Evolutionary conservation across 768 basidiomycete species (phyloP).

Genomic region (Lactifluus rugatus): DNA sequence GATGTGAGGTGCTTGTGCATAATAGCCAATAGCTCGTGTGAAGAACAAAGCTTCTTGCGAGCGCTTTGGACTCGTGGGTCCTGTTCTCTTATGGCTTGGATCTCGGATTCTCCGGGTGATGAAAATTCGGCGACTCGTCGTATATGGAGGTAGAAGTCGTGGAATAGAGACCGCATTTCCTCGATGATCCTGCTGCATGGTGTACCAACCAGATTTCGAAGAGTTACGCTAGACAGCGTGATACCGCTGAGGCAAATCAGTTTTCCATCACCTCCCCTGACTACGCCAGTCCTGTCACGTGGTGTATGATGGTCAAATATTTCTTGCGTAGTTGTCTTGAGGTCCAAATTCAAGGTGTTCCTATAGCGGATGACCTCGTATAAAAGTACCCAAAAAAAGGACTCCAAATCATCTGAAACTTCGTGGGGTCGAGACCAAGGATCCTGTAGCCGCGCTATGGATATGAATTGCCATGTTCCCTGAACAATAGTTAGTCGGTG

Average conservation of each 20-base stretch:
- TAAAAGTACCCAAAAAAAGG: no score
- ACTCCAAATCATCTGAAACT: no score
- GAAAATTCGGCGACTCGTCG: no score
- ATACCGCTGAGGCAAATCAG: not conserved
- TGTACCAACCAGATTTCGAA: not conserved
- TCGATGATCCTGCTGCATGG: not conserved
- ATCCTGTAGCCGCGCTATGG: no score
- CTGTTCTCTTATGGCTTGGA: no score
- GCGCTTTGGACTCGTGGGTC: not conserved
- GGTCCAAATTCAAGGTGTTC: not conserved
- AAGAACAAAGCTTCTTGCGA: not conserved
- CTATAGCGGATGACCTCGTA: not conserved
- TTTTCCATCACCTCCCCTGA: no score
- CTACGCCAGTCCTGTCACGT: not conserved
- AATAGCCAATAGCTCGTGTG: not conserved
- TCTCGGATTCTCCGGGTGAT: no score
- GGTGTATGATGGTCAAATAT: not conserved
- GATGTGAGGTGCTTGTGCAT: not conserved
- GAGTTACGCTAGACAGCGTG: not conserved
- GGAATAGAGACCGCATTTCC: not conserved
- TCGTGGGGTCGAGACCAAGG: no score
- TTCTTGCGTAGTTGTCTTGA: not conserved
- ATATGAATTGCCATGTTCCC: no score
- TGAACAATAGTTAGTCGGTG: no score
- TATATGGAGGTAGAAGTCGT: not conserved